These are phyloP conservation scores for Bipolaris sorokiniana DNA, from an alignment of 2,329 filamentous ascomycete species.

Conservation along the genomic window DNA sequence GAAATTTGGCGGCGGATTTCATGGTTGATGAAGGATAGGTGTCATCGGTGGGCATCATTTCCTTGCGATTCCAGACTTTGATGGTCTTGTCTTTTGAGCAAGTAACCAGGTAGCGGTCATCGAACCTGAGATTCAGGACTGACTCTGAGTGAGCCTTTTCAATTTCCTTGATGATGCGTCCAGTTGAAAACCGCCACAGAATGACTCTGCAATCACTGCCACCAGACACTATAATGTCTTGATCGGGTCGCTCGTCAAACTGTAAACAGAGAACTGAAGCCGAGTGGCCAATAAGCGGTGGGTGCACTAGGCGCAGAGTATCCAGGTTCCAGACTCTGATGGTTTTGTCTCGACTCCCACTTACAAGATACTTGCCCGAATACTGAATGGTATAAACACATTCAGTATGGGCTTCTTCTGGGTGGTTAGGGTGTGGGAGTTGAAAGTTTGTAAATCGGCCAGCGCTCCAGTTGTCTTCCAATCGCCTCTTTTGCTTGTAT, in stretches of 20 bases:
- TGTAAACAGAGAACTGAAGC: slow-evolving; percentile 94
- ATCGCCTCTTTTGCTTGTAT: slow-evolving; percentile 81
- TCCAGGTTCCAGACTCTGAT: slow-evolving; percentile 90
- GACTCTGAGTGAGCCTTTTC: slow-evolving; percentile 83
- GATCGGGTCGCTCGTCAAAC: slow-evolving; percentile 84
- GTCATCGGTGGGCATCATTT: slow-evolving; percentile 49
- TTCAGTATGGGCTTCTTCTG: slow-evolving; percentile 83
- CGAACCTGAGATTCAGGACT: slow-evolving; percentile 91
- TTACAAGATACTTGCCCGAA: slow-evolving; percentile 83
- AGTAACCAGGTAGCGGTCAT: slow-evolving; percentile 88
- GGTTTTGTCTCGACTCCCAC: slow-evolving; percentile 86
- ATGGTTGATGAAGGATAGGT: slow-evolving; percentile 50
- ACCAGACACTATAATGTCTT: slow-evolving; percentile 93
- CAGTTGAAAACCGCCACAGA: slow-evolving; percentile 92
- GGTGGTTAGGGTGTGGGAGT: slow-evolving; percentile 80
- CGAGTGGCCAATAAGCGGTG: slow-evolving; percentile 76
- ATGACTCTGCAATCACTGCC: slow-evolving; percentile 92
- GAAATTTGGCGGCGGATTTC: slow-evolving; percentile 55
- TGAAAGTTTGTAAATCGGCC: slow-evolving; percentile 86
- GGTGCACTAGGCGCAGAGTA: slow-evolving; percentile 75
- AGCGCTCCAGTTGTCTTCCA: slow-evolving; percentile 91
- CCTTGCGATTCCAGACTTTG: slow-evolving; percentile 87
- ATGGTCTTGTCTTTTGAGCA: slow-evolving; percentile 98
- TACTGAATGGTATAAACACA: slow-evolving; percentile 97
- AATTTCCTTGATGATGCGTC: slow-evolving; percentile 78